Base-by-base conservation (phyloP, 2,329 filamentous ascomycete genomes). In the Chalaropsis ovoidea region DNA sequence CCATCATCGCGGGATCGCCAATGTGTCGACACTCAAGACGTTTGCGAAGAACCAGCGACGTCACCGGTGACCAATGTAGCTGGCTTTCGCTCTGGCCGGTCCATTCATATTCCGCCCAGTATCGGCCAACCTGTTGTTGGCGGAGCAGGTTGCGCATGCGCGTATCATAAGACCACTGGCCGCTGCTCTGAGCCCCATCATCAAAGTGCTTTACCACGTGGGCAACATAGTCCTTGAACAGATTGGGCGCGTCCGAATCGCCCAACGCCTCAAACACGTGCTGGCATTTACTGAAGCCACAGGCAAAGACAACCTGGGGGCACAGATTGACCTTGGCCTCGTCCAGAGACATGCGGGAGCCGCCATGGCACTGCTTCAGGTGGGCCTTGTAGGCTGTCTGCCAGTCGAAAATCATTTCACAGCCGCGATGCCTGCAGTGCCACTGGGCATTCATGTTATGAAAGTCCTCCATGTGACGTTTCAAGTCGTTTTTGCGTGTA, bases 171-270 rank as follows among this genome's bases (percentile, higher is more conserved):
- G 75, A 74, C 78, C 78, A 80, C 24, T 75, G 72, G 60, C 74
- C 75, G 39, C 24, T 58, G 62, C 73, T 73, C 56, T 72, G 74
- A 52, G 73, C 69, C 1, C 75, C 74, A 31, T 78, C 76, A 49
- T 80, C 76, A 61, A 78, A 79, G 69, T 80, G 78, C 68, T 78
- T 77, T 43, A 78, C 75, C 27, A 80, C 74, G 66, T 80, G 78
- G 56, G 73, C 71, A 41, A 79, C 77, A 68, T 78, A 80, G 56
- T 78, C 75, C 69, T 78, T 77, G 63, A 78, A 77, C 1, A 73
- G 74, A 1, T 74, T 70, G 8, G 72, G 70, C 15, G 74, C 74
- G 19, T 79, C 76, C 19, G 72, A 72, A 54, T 78, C 77, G 31
- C 72, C 72, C 8, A 73, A 68, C 0, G 78, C 75, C 69, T 80